These are phyloP conservation scores for Metrosideros polymorpha DNA, from an alignment of 441 rosid genomes.

Conservation along the genomic window DNA sequence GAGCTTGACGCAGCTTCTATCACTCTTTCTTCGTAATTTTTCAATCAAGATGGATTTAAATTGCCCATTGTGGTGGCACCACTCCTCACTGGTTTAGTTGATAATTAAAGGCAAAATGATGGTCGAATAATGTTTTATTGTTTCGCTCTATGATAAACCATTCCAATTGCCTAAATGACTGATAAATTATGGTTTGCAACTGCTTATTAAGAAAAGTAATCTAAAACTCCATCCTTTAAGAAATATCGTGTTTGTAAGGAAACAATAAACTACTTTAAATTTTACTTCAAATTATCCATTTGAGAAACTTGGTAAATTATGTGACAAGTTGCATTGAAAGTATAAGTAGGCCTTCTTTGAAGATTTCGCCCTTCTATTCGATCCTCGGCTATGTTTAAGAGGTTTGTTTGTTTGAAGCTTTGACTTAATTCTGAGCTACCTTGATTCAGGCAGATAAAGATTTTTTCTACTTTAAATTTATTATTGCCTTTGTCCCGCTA, in stretches of 20 bases:
- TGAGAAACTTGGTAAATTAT: neutral
- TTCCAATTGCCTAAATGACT: neutral
- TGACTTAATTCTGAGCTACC: neutral
- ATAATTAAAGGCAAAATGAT: neutral
- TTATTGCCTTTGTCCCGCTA: neutral
- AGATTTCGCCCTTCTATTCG: neutral
- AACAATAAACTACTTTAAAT: neutral
- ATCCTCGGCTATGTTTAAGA: neutral
- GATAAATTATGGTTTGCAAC: neutral
- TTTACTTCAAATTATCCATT: neutral
- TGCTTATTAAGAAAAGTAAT: neutral
- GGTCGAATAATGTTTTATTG: neutral
- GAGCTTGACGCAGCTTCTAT: neutral
- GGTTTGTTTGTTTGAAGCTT: neutral
- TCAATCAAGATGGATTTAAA: neutral
- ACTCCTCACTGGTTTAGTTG: neutral
- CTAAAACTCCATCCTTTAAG: neutral
- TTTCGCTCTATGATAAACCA: neutral
- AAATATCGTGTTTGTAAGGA: neutral
- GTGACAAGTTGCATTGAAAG: neutral
- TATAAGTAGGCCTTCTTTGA: neutral
- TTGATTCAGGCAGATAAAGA: neutral
- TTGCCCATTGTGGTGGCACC: neutral
- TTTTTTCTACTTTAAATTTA: neutral
- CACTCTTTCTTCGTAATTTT: neutral